Base-by-base conservation (phyloP, 2,329 filamentous ascomycete genomes). In the Lecanosticta acicola region DNA sequence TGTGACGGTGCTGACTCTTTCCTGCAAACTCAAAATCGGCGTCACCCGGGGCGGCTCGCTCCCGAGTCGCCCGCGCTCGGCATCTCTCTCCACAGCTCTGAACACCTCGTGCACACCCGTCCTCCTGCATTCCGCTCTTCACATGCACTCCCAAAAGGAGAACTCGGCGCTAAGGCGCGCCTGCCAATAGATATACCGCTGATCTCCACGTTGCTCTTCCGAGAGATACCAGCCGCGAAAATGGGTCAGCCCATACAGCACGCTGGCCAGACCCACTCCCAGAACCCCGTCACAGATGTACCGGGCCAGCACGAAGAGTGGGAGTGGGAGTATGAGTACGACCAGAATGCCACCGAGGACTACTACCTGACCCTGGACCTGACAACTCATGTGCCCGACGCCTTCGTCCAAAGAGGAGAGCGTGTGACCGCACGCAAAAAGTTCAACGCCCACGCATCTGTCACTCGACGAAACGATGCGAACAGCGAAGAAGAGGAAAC, bases 261-360 rank as follows among this genome's bases (percentile, higher is more conserved):
- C n/a, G n/a, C 13, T 5, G 35, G 17, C 16, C 8, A 37, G n/a
- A 37, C 16, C 13, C 16, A 5, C 9, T 7, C 32, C 4, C 41
- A 34, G 14, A 37, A 18, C n/a, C n/a, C n/a, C n/a, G n/a, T n/a
- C n/a, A n/a, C n/a, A n/a, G n/a, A n/a, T n/a, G n/a, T n/a, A n/a
- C n/a, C n/a, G n/a, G n/a, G n/a, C n/a, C n/a, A n/a, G n/a, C n/a
- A n/a, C 29, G 61, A 68, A 13, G 69, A 71, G n/a, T 68, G 66
- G 17, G 73, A 80, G n/a, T 81, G 75, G 67, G 79, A 82, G 54
- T 82, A 81, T 61, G 78, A 82, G 56, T 81, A 81, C 4, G 68
- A 67, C 5, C 72, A 76, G 41, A 75, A 71, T 19, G 77, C 77
- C 65, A 76, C 77, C 59, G 55, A 82, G 69, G 73, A 75, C 45